Evolutionary conservation across 1,284 basidiomycete species (phyloP), one percentile per base, ranked within the genome.

Genomic region (Neonothopanus nambi): DNA sequence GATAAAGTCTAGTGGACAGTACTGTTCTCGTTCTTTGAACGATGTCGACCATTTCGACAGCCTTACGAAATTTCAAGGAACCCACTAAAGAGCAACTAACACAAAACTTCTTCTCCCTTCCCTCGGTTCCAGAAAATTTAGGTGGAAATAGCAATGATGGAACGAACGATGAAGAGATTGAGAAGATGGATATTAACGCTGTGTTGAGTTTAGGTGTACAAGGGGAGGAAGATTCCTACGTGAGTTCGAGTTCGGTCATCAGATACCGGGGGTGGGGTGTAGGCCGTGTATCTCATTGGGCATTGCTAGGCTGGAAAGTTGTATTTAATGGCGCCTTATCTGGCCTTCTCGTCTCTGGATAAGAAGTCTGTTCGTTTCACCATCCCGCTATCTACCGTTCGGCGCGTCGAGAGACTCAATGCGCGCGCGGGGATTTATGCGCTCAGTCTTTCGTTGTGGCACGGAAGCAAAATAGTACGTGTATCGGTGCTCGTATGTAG

Each of bases 401-500:
- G 97, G 38, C 79, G 97, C 38, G 97, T 99, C n/a, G 97, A 99
- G 71, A 78, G 95, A 38, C 76, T 95, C 49, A 95, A 94, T 69
- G 90, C 92, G 18, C 81, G 94, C 33, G 91, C 94, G 20, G 95
- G 95, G 5, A 90, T 98, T 26, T 98, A 98, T 67, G 96, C 96
- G 5, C 81, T 99, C 38, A 94, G 93, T 62, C 76, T 99, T 24
- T 84, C 89, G n/a, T 85, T 94, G 52, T 99, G 95, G 94, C 94
- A 98, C 68, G 90, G 92, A 42, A 87, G 93, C 80, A 92, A 97
- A 76, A 91, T 98, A 63, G 93, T 95, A 58, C 61, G 91, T 81
- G 9, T 35, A 21, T 21, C n/a, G 26, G 30, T 33, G 30, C 9
- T 33, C 11, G 26, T 28, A 5, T 37, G 5, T 28, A 11, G 26